Percentiles rank a stretch among this genome's conserved stretches.
phyloP scores from a whole-genome alignment of 179 eudicot genomes.

The Spinacia oleracea region DNA sequence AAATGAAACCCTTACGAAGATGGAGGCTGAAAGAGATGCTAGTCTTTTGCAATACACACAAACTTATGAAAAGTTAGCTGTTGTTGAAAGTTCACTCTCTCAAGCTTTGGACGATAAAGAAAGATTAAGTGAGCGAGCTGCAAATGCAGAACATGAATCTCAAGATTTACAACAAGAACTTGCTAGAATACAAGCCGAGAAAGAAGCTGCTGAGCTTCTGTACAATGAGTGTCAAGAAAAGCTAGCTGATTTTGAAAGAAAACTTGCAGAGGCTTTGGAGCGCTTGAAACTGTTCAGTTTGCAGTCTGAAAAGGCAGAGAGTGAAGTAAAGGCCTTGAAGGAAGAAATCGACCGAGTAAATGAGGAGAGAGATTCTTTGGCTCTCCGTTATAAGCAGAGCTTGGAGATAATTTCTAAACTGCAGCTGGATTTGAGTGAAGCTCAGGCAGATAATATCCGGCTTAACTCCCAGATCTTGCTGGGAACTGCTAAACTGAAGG shows the following conservation, averaged over 20 bases:
- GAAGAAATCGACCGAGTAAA: slow-evolving; percentile 47
- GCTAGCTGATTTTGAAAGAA: slow-evolving; percentile 59
- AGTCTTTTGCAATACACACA: slow-evolving; percentile 39
- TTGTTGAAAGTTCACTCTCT: slow-evolving; percentile 44
- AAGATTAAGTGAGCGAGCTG: slow-evolving; percentile 38
- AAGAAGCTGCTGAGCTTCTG: slow-evolving; percentile 45
- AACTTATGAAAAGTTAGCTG: slow-evolving; percentile 46
- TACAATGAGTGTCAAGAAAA: slow-evolving; percentile 53
- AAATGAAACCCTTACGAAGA: slow-evolving; percentile 49
- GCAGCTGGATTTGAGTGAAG: slow-evolving; percentile 54
- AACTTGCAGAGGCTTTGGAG: slow-evolving; percentile 47
- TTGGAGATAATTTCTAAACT: slow-evolving; percentile 60
- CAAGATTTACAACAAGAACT: slow-evolving; percentile 46
- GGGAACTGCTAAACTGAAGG: slow-evolving; percentile 53
- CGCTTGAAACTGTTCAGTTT: slow-evolving; percentile 38
- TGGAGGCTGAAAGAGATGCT: slow-evolving; percentile 62
- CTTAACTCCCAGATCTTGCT: slow-evolving; percentile 49
- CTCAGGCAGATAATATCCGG: slow-evolving; percentile 52
- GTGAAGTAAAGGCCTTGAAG: slow-evolving; percentile 56
- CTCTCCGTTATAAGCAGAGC: slow-evolving; percentile 52
- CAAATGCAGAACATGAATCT: slow-evolving; percentile 48
- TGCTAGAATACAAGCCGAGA: slow-evolving; percentile 50
- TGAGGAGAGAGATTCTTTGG: slow-evolving; percentile 56
- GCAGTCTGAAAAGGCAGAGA: slow-evolving; percentile 55
- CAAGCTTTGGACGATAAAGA: slow-evolving; percentile 43